phyloP scores from a whole-genome alignment of 2,329 filamentous ascomycete genomes.

The Claviceps sp. region DNA sequence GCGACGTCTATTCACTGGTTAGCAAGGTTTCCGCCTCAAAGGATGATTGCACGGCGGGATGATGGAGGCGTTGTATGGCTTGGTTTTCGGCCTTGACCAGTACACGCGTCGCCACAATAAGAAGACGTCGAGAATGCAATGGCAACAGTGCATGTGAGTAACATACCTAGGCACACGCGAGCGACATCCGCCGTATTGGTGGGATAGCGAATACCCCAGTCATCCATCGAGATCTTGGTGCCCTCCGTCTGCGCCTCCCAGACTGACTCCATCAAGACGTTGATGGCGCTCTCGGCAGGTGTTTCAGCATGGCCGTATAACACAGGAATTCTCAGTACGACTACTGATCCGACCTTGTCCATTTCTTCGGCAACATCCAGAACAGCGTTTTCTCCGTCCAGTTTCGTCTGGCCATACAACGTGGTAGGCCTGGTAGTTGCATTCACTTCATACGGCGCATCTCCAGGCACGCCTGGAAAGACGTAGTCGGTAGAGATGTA shows the following conservation, averaged over 20 bases:
- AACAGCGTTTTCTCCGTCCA: constrained; percentile 50
- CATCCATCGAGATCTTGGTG: constrained; percentile 61
- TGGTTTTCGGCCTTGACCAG: background rate
- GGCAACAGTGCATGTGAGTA: constrained; percentile 9
- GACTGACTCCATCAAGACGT: constrained; percentile 63
- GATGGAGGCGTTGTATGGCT: background rate
- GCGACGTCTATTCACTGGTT: constrained; percentile 45
- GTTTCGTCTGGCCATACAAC: constrained; percentile 52
- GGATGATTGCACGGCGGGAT: background rate
- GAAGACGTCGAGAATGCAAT: background rate
- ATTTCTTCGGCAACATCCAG: constrained; percentile 43
- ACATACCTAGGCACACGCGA: constrained; percentile 55
- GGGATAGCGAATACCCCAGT: constrained; percentile 74
- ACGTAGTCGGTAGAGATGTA: constrained; percentile 80
- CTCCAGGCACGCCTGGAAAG: constrained; percentile 59
- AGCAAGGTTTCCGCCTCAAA: background rate
- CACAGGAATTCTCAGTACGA: constrained; percentile 70
- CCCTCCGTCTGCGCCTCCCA: constrained; percentile 57
- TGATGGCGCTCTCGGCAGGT: constrained; percentile 68
- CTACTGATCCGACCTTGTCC: constrained; percentile 39
- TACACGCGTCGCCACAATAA: background rate
- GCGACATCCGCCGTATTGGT: constrained; percentile 83
- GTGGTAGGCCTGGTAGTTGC: constrained; percentile 59
- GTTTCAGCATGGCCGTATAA: constrained; percentile 66
- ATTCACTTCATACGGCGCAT: constrained; percentile 66